These are phyloP conservation scores for Malbranchea zuffiana DNA, from an alignment of 2,329 filamentous ascomycete genomes.

Conservation along the genomic window DNA sequence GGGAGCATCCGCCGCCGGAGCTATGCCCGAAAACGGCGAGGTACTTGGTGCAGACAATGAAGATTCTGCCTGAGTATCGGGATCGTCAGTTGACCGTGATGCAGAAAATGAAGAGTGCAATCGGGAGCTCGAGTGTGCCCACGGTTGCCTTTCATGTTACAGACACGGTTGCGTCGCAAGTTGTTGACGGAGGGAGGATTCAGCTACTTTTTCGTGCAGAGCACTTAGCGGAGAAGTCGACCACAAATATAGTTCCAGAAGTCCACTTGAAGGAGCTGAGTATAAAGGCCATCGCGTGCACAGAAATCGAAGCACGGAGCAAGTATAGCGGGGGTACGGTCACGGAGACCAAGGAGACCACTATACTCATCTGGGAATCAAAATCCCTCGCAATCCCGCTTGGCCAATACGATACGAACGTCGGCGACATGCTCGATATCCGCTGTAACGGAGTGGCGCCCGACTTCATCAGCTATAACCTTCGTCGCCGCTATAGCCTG, in stretches of 20 bases:
- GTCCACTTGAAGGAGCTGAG: too few relatives aligned
- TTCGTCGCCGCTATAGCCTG: neutral
- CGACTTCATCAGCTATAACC: neutral
- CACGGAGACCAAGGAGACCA: too few relatives aligned
- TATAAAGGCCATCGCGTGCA: too few relatives aligned
- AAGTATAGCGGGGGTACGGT: too few relatives aligned
- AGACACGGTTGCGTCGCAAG: neutral
- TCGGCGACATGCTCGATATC: neutral
- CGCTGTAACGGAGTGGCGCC: neutral
- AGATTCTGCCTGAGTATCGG: conserved; percentile 6
- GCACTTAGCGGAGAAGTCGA: too few relatives aligned
- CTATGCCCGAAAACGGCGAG: neutral
- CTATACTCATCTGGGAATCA: too few relatives aligned
- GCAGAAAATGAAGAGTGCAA: conserved; percentile 1
- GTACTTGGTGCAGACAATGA: neutral
- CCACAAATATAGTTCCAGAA: too few relatives aligned
- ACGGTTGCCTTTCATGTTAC: conserved; percentile 3
- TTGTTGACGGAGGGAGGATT: too few relatives aligned
- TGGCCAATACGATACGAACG: too few relatives aligned
- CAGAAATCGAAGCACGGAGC: too few relatives aligned
- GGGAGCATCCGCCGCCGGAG: neutral
- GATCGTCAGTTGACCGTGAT: conserved; percentile 2
- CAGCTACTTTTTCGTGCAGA: too few relatives aligned
- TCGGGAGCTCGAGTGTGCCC: conserved; percentile 1
- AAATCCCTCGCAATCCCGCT: too few relatives aligned